Evolutionary conservation across 164 flowering plant species (phyloP), one percentile per base, ranked within the genome.

Genomic region (Platanus orientalis): DNA sequence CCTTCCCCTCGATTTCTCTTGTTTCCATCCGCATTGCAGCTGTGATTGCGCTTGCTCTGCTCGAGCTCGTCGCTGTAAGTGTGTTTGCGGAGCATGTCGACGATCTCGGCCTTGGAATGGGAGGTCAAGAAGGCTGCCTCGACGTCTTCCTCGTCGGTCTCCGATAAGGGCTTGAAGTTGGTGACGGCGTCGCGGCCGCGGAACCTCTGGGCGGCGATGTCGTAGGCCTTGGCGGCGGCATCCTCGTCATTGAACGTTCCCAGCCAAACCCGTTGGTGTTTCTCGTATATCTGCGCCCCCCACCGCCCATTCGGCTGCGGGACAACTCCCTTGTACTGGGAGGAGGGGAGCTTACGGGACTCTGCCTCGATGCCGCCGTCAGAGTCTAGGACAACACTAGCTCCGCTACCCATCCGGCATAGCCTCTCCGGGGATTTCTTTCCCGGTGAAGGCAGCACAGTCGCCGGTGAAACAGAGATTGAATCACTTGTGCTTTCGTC

Each of bases 221-320:
- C 98, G 66, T 93, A 93, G 28, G 96, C 96, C 17, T 65, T 65
- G 6, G 87, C 98, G 3, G 98, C 98, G 39, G 88, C 94, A 4
- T 81, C 81, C 50, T 92, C 96, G 28, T 85, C 86, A 51, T 88
- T 90, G 84, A 92, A 92, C 0, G 98, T 92, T 0, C 98, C 98
- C 6, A 92, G 71, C 98, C 98, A 92, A 1, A 92, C 97, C 7
- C 98, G 76, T 71, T 90, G 98, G 78, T 93, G 98, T 68, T 88
- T 93, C 86, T 90, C 98, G 75, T 92, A 92, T 57, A 92, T 90
- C 72, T 92, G 98, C 0, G 98, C 91, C 0, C 98, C 98, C 98
- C 98, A 92, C 0, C 97, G 83, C 21, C 98, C 98, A 63, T 92
- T 92, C 0, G 98, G 97, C 63, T 92, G 98, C 0, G 98, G 98